Percentiles rank a stretch among this genome's conserved stretches.
These are phyloP conservation scores for Lactarius pseudohatsudake DNA, from an alignment of 768 basidiomycete species.

Conservation along the genomic window DNA sequence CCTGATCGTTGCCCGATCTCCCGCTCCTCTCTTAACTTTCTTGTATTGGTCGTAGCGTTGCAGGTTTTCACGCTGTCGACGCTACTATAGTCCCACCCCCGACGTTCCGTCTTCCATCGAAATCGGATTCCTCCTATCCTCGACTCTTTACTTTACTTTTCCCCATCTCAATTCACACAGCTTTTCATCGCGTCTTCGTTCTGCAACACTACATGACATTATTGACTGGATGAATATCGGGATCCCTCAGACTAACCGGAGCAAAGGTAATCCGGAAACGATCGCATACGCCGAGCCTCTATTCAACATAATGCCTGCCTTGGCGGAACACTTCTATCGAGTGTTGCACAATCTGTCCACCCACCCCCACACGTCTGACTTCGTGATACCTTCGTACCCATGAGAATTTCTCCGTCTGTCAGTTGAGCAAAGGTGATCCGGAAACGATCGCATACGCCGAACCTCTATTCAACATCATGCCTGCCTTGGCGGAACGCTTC, in stretches of 20 bases:
- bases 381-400: slow-evolving; percentile 80
- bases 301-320: slow-evolving; percentile 63
- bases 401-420: slow-evolving; percentile 83
- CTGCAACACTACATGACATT: no score
- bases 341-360: slow-evolving; percentile 83
- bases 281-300: slow-evolving; percentile 46
- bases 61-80: no score
- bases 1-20: no score
- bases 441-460: slow-evolving; percentile 36
- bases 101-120: no score
- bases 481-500: slow-evolving; percentile 80
- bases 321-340: slow-evolving; percentile 85
- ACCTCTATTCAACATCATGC: slow-evolving; percentile 64
- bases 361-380: slow-evolving; percentile 80
- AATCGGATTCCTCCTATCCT: no score
- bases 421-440: slow-evolving; percentile 54
- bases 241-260: slow-evolving; percentile 55
- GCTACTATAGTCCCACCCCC: no score
- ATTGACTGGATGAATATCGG: slow-evolving; percentile 67
- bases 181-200: no score
- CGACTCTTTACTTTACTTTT: no score
- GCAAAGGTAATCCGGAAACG: slow-evolving; percentile 42
- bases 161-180: no score
- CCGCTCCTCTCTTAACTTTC: no score
- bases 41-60: no score